Evolutionary conservation across 345 rosid genomes (phyloP), one percentile per base, ranked within the genome.

Genomic region (Lepidium africanum): DNA sequence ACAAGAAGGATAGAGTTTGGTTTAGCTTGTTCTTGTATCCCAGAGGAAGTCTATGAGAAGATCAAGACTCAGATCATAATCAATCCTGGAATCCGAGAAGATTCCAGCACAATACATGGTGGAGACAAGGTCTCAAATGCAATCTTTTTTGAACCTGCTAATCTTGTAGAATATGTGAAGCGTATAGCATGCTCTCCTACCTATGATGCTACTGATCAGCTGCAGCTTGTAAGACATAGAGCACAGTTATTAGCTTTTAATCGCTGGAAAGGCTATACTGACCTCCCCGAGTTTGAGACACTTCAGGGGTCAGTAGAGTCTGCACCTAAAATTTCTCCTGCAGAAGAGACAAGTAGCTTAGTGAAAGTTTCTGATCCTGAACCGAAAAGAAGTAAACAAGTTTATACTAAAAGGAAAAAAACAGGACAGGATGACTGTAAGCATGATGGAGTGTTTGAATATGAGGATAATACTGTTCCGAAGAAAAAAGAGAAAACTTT

Each of bases 1-100:
- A 81, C 90, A 32, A 85, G 98, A 68, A 80, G 96, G 59, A 77
- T 78, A 41, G 90, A 87, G 77, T 84, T 74, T 33, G 96, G 86
- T 65, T 75, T 92, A 55, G 81, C 91, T 54, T 92, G 98, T 74
- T 51, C 81, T 61, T 92, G 98, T 70, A 60, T 88, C 60, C 76
- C 88, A 0, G 70, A 81, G 63, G 81, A 83, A 39, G 78, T 78
- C 46, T 79, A 65, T 55, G 50, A 66, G 50, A 54, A 60, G 78
- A 66, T 90, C 58, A 75, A 76, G 67, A 65, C 70, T 46, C 96
- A 88, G 79, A 70, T 59, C 14, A 67, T 83, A 69, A 81, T 80
- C 51, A 90, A 86, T 74, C 80, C 87, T 42, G 93, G 92, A 63
- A 77, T 81, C 49, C 61, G 33, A 62, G 79, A 83, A 69, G 87